Evolutionary conservation across 495 filamentous ascomycete species (phyloP), one percentile per base, ranked within the genome.

Genomic region (Choiromyces venosus): DNA sequence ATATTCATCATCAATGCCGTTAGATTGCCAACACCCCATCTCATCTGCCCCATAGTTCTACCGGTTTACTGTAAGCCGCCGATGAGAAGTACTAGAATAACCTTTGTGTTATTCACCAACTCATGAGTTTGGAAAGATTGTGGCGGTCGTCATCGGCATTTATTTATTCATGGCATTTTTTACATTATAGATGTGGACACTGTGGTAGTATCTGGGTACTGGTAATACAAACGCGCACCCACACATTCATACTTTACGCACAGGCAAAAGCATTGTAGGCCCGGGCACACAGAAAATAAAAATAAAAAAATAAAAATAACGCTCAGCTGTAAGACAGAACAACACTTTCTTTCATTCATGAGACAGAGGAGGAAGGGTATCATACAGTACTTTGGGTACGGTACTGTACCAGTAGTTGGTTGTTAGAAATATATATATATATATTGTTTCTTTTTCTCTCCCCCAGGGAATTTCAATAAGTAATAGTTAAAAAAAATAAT

Each of bases 191-290:
- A 12, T 56, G 46, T n/a, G 9, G 18, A 10, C 14, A 10, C 52
- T 61, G 52, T 61, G 52, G 52, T 29, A 61, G 52, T 29, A 61
- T 61, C 52, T 61, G n/a, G 52, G 52, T 61, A 56, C 40, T n/a
- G 46, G 46, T 56, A 29, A 1, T 2, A 8, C 6, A 8, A 61
- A 61, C 52, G 29, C 52, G 29, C 16, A 25, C 52, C n/a, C 52
- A 25, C n/a, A 10, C n/a, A 61, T 10, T 29, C n/a, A 61, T n/a
- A n/a, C n/a, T n/a, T n/a, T n/a, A n/a, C n/a, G n/a, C 52, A 61
- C 52, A 29, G 25, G 52, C 52, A 29, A 61, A 29, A 61, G 52
- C 52, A 61, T 61, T 61, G 8, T 12, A 29, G n/a, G 18, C 9
- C n/a, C n/a, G 46, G n/a, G 14, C 46, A 29, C 46, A 19, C 21